Base-by-base conservation (phyloP, 2,329 filamentous ascomycete genomes). In the Colletotrichum sansevieriae region DNA sequence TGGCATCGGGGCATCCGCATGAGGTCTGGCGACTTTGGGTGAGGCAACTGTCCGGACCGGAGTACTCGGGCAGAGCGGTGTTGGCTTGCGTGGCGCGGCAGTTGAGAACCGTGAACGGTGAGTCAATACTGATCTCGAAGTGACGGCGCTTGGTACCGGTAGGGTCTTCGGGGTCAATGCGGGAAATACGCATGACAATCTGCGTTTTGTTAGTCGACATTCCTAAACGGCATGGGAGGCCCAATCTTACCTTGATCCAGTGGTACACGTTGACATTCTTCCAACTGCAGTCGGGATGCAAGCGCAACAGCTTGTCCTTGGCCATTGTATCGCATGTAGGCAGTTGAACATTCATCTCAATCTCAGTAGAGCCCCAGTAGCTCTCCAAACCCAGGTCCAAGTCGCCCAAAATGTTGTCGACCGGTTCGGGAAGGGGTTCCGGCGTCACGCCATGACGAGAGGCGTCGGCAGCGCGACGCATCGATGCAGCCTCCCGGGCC, bases 101-200 rank as follows among this genome's bases (percentile, higher is more conserved):
- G 71, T 95, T 95, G 55, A 97, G 91, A 52, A 97, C 93, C 70
- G 95, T 95, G 77, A 98, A 95, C 1, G 95, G 95, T 1, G 94
- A 97, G 80, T 98, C 95, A 74, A 98, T 98, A 73, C 94, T 97
- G 74, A 97, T 97, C 79, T 98, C 95, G 73, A 97, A 98, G 77
- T 97, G 95, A 39, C 94, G 88, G 71, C 94, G 89, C 76, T 95
- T 95, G 71, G 83, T 86, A 41, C 86, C 86, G 1, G 84, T 84
- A 0, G 94, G 90, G 74, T 97, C 92, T 11, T 91, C 89, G 44
- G 90, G 87, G 74, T 97, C 95, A 13, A 92, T 83, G 74, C 93
- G 94, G 35, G 94, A 97, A 54, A 98, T 90, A 60, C 95, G 91
- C 89, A 98, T 93, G 70, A 97, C 94, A 75, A 97, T 94, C 93